Conservation (phyloP, 2,329 filamentous ascomycete genomes). For the Chrysosporium keratinophilum region DNA sequence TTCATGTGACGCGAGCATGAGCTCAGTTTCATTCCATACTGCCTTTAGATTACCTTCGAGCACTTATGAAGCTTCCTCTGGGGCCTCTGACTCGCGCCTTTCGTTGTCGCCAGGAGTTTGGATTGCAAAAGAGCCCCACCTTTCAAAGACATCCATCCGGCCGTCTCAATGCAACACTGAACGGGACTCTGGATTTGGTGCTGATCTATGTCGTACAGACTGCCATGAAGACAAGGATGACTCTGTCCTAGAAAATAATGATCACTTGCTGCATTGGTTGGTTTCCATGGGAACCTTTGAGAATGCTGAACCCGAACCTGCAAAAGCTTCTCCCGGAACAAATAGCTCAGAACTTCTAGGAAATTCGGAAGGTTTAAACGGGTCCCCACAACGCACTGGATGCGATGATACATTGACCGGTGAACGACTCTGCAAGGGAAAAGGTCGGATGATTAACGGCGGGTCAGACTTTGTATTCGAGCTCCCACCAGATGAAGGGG, state of each 20-base stretch:
- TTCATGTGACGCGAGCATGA: background rate
- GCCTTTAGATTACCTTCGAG: background rate
- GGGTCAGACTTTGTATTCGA: background rate
- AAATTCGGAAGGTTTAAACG: background rate
- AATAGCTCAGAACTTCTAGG: background rate
- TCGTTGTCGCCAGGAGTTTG: conserved; percentile 4
- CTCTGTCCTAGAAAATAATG: conserved; percentile 12
- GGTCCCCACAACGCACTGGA: background rate
- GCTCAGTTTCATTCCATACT: background rate
- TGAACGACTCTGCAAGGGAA: background rate
- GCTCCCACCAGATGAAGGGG: background rate
- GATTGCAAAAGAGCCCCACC: conserved; percentile 7
- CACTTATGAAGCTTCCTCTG: background rate
- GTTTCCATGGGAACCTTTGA: conserved; percentile 7
- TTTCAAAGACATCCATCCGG: conserved; percentile 16
- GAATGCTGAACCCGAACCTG: background rate
- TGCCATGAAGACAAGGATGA: conserved; percentile 12
- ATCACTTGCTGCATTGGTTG: conserved; percentile 13
- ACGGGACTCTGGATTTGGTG: conserved; percentile 23
- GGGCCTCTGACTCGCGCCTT: background rate
- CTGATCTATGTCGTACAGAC: conserved; percentile 21
- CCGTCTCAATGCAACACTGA: conserved; percentile 25
- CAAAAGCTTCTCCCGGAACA: too few species aligned
- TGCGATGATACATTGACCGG: background rate
- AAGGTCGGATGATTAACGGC: background rate